Base-by-base conservation (phyloP, 2,329 filamentous ascomycete genomes). In the Colletotrichum euphorbiae region DNA sequence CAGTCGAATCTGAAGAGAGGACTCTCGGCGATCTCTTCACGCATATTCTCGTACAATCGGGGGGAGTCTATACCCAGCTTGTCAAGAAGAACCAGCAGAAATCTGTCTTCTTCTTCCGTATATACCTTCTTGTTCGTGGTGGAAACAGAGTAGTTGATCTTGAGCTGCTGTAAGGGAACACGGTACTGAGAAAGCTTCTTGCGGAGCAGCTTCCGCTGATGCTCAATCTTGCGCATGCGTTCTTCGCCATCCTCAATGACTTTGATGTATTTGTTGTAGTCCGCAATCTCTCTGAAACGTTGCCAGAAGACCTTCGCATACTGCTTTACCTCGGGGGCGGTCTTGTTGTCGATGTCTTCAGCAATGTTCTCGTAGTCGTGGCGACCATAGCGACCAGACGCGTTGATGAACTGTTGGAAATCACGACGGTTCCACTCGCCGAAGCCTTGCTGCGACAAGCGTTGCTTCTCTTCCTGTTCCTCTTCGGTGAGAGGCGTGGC, bases 111-210 rank as follows among this genome's bases (percentile, higher is more conserved):
- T 77, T 99, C 96, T 77, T 99, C 97, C 0, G 94, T 98, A 78
- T 99, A 99, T 1, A 99, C 94, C 83, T 99, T 99, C 84, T 99
- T 99, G 87, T 99, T 99, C 9, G 97, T 99, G 2, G 96, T 99
- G 6, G 94, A 97, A 31, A 99, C 96, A 0, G 94, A 97, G 80
- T 99, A 99, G 82, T 97, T 98, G 83, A 99, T 94, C 84, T 97
- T 97, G 75, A 99, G 89, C 80, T 99, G 96, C 79, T 99, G 96
- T 15, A 99, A 86, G 24, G 96, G 97, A 56, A 98, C 95, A n/a
- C 96, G 92, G 78, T 97, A 98, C 84, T 96, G 93, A 74, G 91
- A 88, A 87, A 99, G 92, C 87, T 99, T 99, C 87, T 94, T 97
- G 71, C 91, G 90, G 62, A 99, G 87, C 83, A 98, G 91, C 80